Evolutionary conservation across 2,329 filamentous ascomycete genomes (phyloP), one percentile per base, ranked within the genome.

Genomic region (Penicillium paneum): DNA sequence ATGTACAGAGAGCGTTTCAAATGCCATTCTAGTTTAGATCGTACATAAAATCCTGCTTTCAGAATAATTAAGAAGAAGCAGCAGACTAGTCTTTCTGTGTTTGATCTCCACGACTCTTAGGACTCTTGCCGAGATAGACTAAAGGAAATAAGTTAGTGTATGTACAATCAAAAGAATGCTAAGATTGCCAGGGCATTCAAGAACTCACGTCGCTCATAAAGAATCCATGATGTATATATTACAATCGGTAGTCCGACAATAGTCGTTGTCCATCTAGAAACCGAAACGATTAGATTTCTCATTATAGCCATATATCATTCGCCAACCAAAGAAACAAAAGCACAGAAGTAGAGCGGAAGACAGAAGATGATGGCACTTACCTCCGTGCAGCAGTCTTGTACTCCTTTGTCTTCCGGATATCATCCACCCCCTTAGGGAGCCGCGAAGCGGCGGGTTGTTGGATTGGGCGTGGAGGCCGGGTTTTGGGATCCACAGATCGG

Each of bases 401-500:
- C 59, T 72, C 68, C 51, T 69, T 72, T n/a, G 74, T 76, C 55
- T 74, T 59, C 41, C 71, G 70, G 38, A 76, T 71, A 63, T 76
- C 72, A 21, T 58, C 45, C 19, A 58, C 54, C 40, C 51, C 49
- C 48, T 56, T 54, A 8, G 43, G 36, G 12, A 38, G 13, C 21
- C 19, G 54, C 8, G 56, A 49, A 36, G 54, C 47, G 12, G 46
- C 48, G 19, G 46, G 51, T 36, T 55, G 57, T 15, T 35, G 59
- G 10, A 50, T 40, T 12, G 43, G 61, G 28, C 39, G 61, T 38
- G 51, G 56, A 46, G 50, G 48, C 53, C 58, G 17, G 52, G 59
- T 39, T 8, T 43, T 31, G 32, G 46, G 54, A 39, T 57, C 48
- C 48, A 61, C 35, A 12, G 64, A 58, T 19, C 63, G 55, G 41